Conservation (phyloP, 179 eudicot genomes). For the Pouteria campechiana region DNA sequence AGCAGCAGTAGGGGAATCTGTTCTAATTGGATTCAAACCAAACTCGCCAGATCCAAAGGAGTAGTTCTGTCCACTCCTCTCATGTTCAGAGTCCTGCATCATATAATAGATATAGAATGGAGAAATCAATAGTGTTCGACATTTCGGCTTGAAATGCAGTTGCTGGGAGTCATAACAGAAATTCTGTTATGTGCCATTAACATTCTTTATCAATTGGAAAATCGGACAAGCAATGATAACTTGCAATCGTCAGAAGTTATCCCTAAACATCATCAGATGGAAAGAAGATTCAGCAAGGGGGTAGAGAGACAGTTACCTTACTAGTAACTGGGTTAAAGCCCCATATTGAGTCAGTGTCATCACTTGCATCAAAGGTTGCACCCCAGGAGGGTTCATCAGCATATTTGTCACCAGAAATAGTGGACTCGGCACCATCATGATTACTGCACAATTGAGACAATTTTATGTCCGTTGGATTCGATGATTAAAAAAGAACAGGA, state of each 20-base stretch:
- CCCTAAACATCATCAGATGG: no score
- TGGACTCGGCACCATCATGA: slow-evolving; percentile 33
- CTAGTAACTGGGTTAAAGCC: slow-evolving; percentile 33
- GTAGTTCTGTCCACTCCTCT: slow-evolving; percentile 13
- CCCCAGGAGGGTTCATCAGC: slow-evolving; percentile 62
- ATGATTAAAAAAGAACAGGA: neutral
- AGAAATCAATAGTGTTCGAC: neutral
- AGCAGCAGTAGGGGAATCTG: slow-evolving; percentile 10
- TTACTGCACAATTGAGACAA: slow-evolving; percentile 39
- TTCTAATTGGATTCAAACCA: slow-evolving; percentile 36
- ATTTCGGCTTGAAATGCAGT: no score
- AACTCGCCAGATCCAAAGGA: slow-evolving; percentile 25
- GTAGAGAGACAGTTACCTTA: slow-evolving; percentile 76
- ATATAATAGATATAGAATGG: neutral
- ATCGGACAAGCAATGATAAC: neutral
- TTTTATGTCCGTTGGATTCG: no score
- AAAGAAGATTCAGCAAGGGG: no score
- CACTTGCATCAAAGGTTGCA: slow-evolving; percentile 49
- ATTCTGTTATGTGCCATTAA: neutral
- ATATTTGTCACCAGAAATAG: slow-evolving; percentile 43
- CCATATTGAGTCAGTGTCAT: slow-evolving; percentile 56
- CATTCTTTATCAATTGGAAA: neutral
- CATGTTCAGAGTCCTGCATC: slow-evolving; percentile 39
- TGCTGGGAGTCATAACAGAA: neutral
- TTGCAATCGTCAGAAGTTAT: neutral